Base-by-base conservation (phyloP, 73 alveolate genomes). In the Symbiodinium pilosum region DNA sequence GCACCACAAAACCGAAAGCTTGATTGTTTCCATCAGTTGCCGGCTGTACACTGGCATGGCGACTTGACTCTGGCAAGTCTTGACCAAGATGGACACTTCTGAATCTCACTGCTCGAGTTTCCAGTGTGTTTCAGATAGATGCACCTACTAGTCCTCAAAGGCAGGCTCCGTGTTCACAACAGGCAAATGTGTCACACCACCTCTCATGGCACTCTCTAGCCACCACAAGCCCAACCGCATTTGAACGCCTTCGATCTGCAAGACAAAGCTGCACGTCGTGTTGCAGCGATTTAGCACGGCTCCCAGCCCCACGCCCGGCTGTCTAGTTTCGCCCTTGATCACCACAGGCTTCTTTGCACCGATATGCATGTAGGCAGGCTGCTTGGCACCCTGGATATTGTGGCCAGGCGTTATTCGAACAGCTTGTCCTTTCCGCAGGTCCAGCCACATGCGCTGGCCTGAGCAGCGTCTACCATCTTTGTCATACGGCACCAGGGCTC, bases 361-460 rank as follows among this genome's bases (percentile, higher is more conserved):
- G 64, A 93, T 93, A 56, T 93, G 99, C 99, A 93, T 93, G 77
- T 93, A 93, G 24, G 20, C 32, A 47, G 84, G 84, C 84, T 86
- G 84, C 51, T 54, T 34, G 38, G 94, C 94, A 21, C 99, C 99
- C 77, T 93, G 99, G 87, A 93, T 93, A 86, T 93, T 93, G 99
- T 93, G 99, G 36, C 99, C 99, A 7, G 93, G 93, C 41, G 99
- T 93, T 44, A 93, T 51, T 40, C 93, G 93, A 6, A 93, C 86
- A 86, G 51, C 92, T 32, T 92, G 98, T 4, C 92, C 98, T 41
- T 52, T 64, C 32, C 42, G 71, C 20, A 92, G 84, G 85, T 92
- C 98, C 98, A 92, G 71, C 98, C 98, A 92, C 98, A 92, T 92
- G 71, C 98, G 98, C 98, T 75, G 43, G 40, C 59, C 42, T n/a